A percentile compares a stretch with the other conserved stretches of the same genome.
phyloP scores from a whole-genome alignment of 495 filamentous ascomycete genomes.

The Glarea lozoyensis region DNA sequence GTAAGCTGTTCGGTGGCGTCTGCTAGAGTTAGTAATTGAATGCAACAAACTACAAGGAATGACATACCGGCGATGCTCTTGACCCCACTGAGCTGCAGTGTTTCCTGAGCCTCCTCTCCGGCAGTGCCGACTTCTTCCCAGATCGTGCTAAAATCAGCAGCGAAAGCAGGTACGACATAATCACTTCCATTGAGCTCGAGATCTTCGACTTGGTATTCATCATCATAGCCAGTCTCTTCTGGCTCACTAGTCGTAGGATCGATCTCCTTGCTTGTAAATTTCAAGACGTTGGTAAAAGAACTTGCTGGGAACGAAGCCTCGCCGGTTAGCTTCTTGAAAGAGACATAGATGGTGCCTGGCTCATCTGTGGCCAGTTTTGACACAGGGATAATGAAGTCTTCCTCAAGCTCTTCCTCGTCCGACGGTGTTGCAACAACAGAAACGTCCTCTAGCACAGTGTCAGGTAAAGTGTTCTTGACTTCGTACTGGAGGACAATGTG shows the following conservation, averaged over 20 bases:
- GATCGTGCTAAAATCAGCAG: conserved; percentile 90
- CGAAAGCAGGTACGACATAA: conserved; percentile 87
- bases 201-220: conserved; percentile 95
- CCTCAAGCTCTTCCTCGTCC: conserved; percentile 72
- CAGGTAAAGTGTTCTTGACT: conserved; percentile 92
- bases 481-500: conserved; percentile 95
- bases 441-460: conserved; percentile 83
- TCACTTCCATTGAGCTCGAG: conserved; percentile 87
- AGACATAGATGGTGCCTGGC: conserved; percentile 88
- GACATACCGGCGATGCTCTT: conserved; percentile 87
- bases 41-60: conserved; percentile 3
- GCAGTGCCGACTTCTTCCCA: conserved; percentile 90
- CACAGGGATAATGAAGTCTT: conserved; percentile 89
- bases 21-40: conserved; percentile 37
- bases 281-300: conserved; percentile 85
- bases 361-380: conserved; percentile 71
- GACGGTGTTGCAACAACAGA: conserved; percentile 78
- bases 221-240: conserved; percentile 87
- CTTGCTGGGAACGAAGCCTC: conserved; percentile 62
- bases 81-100: conserved; percentile 76
- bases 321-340: conserved; percentile 75
- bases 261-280: conserved; percentile 96
- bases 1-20: conserved; percentile 91
- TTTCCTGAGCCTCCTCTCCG: conserved; percentile 86
- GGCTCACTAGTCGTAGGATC: conserved; percentile 91